Conservation (phyloP, 2,329 filamentous ascomycete species). For the Metarhizium album region DNA sequence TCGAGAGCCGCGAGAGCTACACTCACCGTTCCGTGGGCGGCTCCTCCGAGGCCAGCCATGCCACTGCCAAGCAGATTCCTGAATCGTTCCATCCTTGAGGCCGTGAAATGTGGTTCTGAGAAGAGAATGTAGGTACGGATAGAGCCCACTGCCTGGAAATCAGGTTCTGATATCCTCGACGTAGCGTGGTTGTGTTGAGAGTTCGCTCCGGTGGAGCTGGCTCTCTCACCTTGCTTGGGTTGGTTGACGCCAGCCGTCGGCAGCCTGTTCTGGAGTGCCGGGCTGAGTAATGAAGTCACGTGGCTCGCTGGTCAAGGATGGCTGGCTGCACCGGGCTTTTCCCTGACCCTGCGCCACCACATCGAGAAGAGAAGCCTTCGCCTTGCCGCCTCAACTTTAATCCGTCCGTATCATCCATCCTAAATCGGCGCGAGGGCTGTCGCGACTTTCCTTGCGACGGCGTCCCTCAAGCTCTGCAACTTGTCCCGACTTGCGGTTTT, state of each 20-base stretch:
- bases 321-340: no score
- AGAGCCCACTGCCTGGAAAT: slow-evolving; percentile 1
- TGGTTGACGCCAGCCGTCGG: slow-evolving; percentile 8
- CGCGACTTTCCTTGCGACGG: slow-evolving; percentile 2
- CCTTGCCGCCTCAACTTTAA: slow-evolving; percentile 19
- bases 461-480: not conserved
- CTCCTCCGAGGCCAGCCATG: slow-evolving; percentile 47
- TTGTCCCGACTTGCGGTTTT: not conserved
- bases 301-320: slow-evolving; percentile 1
- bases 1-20: slow-evolving; percentile 5
- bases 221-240: no score
- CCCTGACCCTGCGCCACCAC: no score
- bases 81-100: slow-evolving; percentile 70
- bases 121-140: not conserved
- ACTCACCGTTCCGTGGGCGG: slow-evolving; percentile 29
- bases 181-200: not conserved
- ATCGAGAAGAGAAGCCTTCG: not conserved
- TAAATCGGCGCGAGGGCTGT: not conserved
- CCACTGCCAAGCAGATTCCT: slow-evolving; percentile 77
- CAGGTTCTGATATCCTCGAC: not conserved
- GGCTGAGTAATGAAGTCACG: slow-evolving; percentile 13
- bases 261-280: slow-evolving; percentile 7
- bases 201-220: slow-evolving; percentile 1
- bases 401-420: slow-evolving; percentile 13
- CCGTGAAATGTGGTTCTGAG: not conserved